Evolutionary conservation across 1,139 yeast species (phyloP).

Genomic region (Yamadazyma pseudoaaseri): DNA sequence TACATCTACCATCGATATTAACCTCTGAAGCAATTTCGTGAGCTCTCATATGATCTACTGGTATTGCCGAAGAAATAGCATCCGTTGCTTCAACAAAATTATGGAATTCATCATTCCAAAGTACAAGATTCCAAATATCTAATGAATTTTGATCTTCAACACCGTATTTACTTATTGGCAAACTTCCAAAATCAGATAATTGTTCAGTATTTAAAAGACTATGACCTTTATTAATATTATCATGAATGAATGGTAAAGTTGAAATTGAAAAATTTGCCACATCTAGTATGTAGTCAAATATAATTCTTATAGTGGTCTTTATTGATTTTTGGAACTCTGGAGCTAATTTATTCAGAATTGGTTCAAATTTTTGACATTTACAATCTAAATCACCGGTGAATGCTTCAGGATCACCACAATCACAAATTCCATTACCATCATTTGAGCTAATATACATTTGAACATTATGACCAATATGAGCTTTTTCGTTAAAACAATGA

Average conservation of each 20-base stretch:
- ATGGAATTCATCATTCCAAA: slow-evolving; percentile 79
- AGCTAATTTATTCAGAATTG: slow-evolving; percentile 8
- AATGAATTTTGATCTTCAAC: slow-evolving; percentile 25
- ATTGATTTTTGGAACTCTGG: slow-evolving; percentile 21
- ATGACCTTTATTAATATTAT: slow-evolving; percentile 20
- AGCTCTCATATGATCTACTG: slow-evolving; percentile 23
- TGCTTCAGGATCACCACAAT: slow-evolving; percentile 89
- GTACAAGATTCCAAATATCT: slow-evolving; percentile 42
- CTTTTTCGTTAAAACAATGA: slow-evolving; percentile 64
- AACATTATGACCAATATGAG: slow-evolving; percentile 66
- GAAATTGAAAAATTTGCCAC: slow-evolving; percentile 37
- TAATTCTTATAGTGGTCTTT: slow-evolving; percentile 29
- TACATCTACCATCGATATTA: slow-evolving; percentile 30
- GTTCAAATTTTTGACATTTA: slow-evolving; percentile 23
- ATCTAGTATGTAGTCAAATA: slow-evolving; percentile 51
- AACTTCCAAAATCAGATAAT: slow-evolving; percentile 28
- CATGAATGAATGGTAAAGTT: slow-evolving; percentile 37
- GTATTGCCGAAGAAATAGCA: slow-evolving; percentile 38
- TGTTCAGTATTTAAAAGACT: slow-evolving; percentile 21
- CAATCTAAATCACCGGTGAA: slow-evolving; percentile 64
- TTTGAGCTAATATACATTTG: slow-evolving; percentile 50
- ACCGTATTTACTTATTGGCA: slow-evolving; percentile 29
- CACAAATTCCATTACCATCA: slow-evolving; percentile 66
- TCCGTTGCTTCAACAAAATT: slow-evolving; percentile 48
- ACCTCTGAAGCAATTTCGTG: slow-evolving; percentile 34